Evolutionary conservation across 306 rosid genomes (phyloP), one percentile per base, ranked within the genome.

Genomic region (Castanea crenata): DNA sequence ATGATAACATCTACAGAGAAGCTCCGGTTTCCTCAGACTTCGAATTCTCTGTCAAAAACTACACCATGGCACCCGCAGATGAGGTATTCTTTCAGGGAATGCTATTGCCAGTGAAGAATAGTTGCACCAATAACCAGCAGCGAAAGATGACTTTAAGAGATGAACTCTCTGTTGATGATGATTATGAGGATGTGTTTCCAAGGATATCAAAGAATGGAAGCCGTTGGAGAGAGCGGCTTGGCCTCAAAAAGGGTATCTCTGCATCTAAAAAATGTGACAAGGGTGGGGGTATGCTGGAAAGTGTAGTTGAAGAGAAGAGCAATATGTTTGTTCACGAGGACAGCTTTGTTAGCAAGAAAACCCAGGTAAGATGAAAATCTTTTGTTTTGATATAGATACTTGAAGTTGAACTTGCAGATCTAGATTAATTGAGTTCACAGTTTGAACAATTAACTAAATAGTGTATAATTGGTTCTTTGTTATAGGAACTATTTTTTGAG

Each of bases 1-100:
- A 86, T 74, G 95, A 96, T 64, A 79, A 69, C 71, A 87, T 76
- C 51, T 96, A 93, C 80, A 85, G 91, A 77, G 99, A 96, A 87
- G 99, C 94, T 6, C 99, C 99, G 0, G 98, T 91, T 14, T 93
- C 99, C 49, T 91, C 99, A 3, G 98, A 96, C 77, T 96, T 96
- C 27, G 97, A 96, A 77, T 93, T 96, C 88, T 90, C 91, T 32
- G 97, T 91, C 31, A 87, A 91, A 71, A 86, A 93, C 82, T 80
- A 88, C 44, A 46, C 80, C 2, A 91, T 93, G 99, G 90, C 80
- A 57, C 31, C 98, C 6, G 99, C 99, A 16, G 99, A 96, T 80
- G 94, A 96, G 76, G 88, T 81, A 1, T 87, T 96, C 77, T 96
- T 74, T 74, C 77, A 93, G 59, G 99, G 99, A 69, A 85, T 78